Evolutionary conservation across 2,329 filamentous ascomycete genomes (phyloP), one percentile per base, ranked within the genome.

Genomic region (Rugonectria rugulosa): DNA sequence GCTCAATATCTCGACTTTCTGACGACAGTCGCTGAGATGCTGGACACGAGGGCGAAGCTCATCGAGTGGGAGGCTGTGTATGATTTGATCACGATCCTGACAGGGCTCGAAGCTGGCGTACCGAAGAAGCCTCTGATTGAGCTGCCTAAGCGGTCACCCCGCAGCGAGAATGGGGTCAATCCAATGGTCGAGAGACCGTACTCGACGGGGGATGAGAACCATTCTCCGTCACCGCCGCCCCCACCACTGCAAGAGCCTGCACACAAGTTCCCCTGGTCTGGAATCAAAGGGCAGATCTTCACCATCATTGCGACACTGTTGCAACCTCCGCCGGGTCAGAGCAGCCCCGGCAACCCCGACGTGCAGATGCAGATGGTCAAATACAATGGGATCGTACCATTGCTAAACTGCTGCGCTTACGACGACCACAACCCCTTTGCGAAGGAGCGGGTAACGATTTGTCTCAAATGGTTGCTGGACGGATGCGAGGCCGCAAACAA

Each of bases 1-100:
- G 92, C 93, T 46, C 93, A 97, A 72, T 97, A 96, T 69, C 85
- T 98, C 2, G 93, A 97, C 66, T 96, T 98, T 71, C 89, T 97
- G 49, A 92, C 90, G 14, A 93, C 95, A 0, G 85, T 97, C 23
- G 92, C 91, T 0, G 93, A 97, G 68, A 89, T 94, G 66, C 83
- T 88, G 37, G 88, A 91, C 45, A 92, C 92, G 79, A 91, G 96
- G 60, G 83, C 86, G 36, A 88, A 96, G 59, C 83, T 98, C 32
- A 91, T 96, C 44, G 89, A 96, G 61, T 98, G 94, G 90, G 92
- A 97, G 71, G 88, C 92, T 32, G 87, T 91, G 1, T 94, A 92
- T 68, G 94, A 98, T 71, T 83, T 98, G 5, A 86, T 97, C 8
- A 91, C 91, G 1, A 79, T 98, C 3, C 85, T 98, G 37, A 91